Base-by-base conservation (phyloP, 2,329 filamentous ascomycete genomes). In the Dactylellina cionopaga region DNA sequence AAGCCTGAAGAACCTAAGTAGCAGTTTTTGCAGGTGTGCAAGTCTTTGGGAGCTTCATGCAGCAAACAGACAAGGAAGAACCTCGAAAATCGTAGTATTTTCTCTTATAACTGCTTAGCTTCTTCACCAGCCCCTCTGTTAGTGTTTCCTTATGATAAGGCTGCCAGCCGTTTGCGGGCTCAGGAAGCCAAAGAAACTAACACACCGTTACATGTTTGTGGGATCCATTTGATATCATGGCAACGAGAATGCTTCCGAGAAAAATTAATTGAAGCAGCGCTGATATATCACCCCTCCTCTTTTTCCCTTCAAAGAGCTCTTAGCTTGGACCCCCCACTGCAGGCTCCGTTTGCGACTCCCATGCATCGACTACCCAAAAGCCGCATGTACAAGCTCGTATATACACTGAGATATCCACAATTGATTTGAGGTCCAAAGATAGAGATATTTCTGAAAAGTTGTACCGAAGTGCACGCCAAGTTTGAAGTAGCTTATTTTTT, bases 161-260 rank as follows among this genome's bases (percentile, higher is more conserved):
- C 49, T 55, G 49, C 39, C 51, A 39, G 51, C 51, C 49, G 49
- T 65, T 55, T 65, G 49, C 60, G 46, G 43, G 25, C 31, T 43
- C 22, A 37, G 22, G 25, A n/a, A 33, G 55, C 46, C 44, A 51
- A 27, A 13, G 13, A 3, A 54, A 33, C 22, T 29, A 29, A 29
- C 11, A 7, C 27, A 29, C n/a, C 49, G 41, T 9, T 10, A 33
- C 24, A 27, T 24, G 15, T 27, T 29, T 47, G 43, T 37, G 15
- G 9, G n/a, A 51, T 13, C 43, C 51, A 27, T 54, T 54, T 33
- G 10, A 55, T 62, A 52, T 54, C 44, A 39, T 19, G 15, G 54
- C 51, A 55, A 55, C 60, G 60, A 65, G 60, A 56, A 65, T 65
- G 49, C 60, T 65, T 56, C 60, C 60, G 60, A 65, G 47, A 5